Evolutionary conservation across 179 eudicot genomes (phyloP), one percentile per base, ranked within the genome.

Genomic region (Amaranthus tricolor): DNA sequence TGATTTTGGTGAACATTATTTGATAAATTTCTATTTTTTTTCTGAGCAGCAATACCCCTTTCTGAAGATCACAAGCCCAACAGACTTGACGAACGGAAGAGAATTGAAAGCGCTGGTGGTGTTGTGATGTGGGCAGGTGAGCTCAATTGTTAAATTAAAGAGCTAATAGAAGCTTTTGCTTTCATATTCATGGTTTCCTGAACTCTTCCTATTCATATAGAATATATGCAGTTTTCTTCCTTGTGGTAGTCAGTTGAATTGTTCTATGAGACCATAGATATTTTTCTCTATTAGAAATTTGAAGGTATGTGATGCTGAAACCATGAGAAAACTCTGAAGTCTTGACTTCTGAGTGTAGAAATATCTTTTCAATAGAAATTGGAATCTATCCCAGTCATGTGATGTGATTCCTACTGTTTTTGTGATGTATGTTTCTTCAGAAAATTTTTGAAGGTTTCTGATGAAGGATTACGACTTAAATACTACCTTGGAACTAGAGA

Each of bases 81-180:
- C 74, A 89, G 99, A 85, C 82, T 83, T 73, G 99, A 96, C 78
- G 99, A 96, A 80, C 85, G 99, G 47, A 89, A 88, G 80, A 91
- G 99, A 82, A 96, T 96, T 71, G 99, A 96, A 84, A 88, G 66
- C 83, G 99, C 99, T 66, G 99, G 99, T 78, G 98, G 99, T n/a
- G 88, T 91, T 69, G 97, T 96, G n/a, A 96, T 93, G 94, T 93
- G 99, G 99, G 98, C 99, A 79, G 99, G 99, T 96, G 68, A 87
- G 79, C 68, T 68, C 15, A 58, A 55, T 67, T 53, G 15, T 70
- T 49, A 8, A 31, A 21, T 53, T 21, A 17, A 31, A 73, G 60
- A 64, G 20, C 62, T 40, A 52, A 45, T 40, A 15, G 51, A 6
- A 43, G 44, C 48, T n/a, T 73, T 15, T 57, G 50, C 59, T 12